phyloP scores from a whole-genome alignment of 2,329 filamentous ascomycete species.

The Penicillium sp. region DNA sequence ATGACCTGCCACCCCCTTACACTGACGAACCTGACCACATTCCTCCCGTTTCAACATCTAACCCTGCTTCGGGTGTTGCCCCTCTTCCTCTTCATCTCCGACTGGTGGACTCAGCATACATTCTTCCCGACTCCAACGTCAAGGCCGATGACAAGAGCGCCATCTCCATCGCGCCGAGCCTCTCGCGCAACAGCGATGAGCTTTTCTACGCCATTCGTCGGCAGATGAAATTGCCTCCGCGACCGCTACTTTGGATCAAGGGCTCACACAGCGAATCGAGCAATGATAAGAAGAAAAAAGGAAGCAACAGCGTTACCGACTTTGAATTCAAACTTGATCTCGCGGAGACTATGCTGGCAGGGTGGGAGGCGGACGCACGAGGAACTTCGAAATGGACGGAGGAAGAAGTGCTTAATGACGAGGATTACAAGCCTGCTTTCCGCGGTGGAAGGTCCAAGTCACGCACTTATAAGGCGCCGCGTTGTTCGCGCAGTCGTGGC shows the following conservation, averaged over 20 bases:
- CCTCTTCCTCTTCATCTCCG: constrained; percentile 9
- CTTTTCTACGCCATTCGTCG: constrained; percentile 16
- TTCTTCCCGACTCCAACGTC: constrained; percentile 13
- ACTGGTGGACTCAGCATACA: constrained; percentile 21
- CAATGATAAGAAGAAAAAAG: constrained; percentile 14
- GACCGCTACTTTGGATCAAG: constrained; percentile 17
- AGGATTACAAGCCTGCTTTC: constrained; percentile 11
- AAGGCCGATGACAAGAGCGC: constrained; percentile 9
- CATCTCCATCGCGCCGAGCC: constrained; percentile 10
- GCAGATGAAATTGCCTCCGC: constrained; percentile 22
- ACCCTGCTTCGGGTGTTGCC: neutral
- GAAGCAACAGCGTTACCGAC: constrained; percentile 13
- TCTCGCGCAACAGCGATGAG: constrained; percentile 14
- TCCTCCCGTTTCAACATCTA: neutral
- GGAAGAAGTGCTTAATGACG: constrained; percentile 12
- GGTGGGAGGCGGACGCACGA: constrained; percentile 16
- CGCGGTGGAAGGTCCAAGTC: constrained; percentile 21
- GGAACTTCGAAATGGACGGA: constrained; percentile 7
- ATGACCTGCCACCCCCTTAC: constrained; percentile 25
- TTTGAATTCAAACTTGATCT: constrained; percentile 23
- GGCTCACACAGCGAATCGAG: constrained; percentile 19
- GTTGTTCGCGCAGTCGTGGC: neutral
- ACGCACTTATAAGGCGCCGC: constrained; percentile 13
- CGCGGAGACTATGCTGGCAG: constrained; percentile 23
- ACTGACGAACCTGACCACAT: constrained; percentile 17